Base-by-base conservation (phyloP, 768 basidiomycete species). In the Russula vinacea region DNA sequence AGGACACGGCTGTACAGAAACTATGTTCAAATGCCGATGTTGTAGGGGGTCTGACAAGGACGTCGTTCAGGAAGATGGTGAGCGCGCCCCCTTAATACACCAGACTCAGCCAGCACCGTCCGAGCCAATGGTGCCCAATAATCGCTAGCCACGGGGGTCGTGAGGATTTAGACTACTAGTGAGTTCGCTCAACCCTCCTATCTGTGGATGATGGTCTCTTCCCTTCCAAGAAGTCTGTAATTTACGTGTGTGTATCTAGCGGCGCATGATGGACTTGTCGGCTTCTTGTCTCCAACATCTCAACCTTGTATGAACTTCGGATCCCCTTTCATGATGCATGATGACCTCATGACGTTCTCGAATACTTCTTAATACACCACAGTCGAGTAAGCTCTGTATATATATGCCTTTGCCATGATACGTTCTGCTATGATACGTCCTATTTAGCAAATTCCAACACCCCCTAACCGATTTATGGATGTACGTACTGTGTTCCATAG, bases 51-150 rank as follows among this genome's bases (percentile, higher is more conserved):
- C 49, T n/a, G 50, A 51, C 33, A 45, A 65, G 19, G 32, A 29
- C 8, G 7, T 40, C 10, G 3, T 17, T 1, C 11, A 2, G 40
- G 24, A 9, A 9, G 50, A 57, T 6, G 60, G 50, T 9, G 64
- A 65, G n/a, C 59, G 55, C 19, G 55, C 64, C 22, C 64, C 59
- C n/a, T 44, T 65, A 24, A 61, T 65, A 65, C 59, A 61, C 16
- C 49, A 65, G 16, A 45, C 32, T 5, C 55, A 65, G 19, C 64
- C 60, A 9, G 17, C 49, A 22, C 19, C 64, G 14, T 61, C 64
- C 11, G 5, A 29, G 8, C 49, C 64, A 4, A 65, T 65, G 64
- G 22, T 39, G 1, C 11, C 55, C 2, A 40, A 56, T 9, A 8
- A 22, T 17, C 40, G 24, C 24, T 65, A 61, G 39, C 8, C 39